Conservation (phyloP, 163 green algal species). For the Scenedesmus sp. region DNA sequence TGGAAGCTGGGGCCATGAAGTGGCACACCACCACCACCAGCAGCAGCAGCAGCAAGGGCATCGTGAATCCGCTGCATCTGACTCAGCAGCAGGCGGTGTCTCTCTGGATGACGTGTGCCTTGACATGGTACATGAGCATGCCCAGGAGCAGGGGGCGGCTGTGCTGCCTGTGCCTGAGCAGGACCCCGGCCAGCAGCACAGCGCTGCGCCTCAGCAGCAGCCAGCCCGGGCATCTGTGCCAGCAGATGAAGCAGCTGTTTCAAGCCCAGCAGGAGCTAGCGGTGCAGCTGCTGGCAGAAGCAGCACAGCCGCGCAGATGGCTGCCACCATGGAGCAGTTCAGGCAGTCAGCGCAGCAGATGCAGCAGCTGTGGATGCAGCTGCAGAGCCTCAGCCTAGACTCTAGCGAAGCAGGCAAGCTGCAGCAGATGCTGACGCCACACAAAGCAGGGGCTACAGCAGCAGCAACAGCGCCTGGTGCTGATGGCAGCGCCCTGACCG, state of each 20-base stretch:
- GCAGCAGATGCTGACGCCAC: slow-evolving; percentile 32
- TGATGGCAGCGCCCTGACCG: neutral
- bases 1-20: neutral
- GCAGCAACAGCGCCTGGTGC: neutral
- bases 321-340: slow-evolving; percentile 25
- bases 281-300: neutral
- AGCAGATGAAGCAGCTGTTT: neutral
- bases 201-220: neutral
- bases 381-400: slow-evolving; percentile 38
- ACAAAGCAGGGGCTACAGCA: neutral
- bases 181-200: neutral
- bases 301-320: slow-evolving; percentile 23
- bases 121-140: neutral
- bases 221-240: neutral
- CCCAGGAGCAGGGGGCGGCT: neutral
- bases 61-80: neutral
- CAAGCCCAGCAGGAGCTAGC: neutral
- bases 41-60: neutral
- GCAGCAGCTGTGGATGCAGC: slow-evolving; percentile 35
- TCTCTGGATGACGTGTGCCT: neutral
- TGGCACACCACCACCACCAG: neutral
- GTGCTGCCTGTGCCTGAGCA: neutral
- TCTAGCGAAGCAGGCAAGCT: slow-evolving; percentile 3
- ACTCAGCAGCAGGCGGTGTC: neutral
- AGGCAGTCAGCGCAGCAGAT: slow-evolving; percentile 32